Conservation (phyloP, 75 land plant genomes). For the Picea glauca region DNA sequence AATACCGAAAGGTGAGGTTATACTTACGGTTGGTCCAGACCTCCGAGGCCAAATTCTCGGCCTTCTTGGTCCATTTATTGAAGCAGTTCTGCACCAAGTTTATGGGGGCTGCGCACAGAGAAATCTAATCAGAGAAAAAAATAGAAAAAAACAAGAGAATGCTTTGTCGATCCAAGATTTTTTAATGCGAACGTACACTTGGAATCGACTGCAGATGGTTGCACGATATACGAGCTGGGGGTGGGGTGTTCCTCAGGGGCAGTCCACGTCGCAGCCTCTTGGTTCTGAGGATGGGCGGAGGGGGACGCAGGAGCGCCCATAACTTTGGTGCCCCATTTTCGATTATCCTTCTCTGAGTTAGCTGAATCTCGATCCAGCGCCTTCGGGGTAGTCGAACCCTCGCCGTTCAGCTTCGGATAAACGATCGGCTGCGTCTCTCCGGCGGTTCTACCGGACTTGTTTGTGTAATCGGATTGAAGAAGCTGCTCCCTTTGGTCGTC, state of each 20-base stretch:
- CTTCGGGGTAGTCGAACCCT: background rate
- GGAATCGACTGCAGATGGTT: too few relatives aligned
- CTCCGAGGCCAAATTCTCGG: slow-evolving; percentile 39
- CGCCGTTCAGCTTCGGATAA: background rate
- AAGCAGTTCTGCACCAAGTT: slow-evolving; percentile 33
- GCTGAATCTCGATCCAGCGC: too few relatives aligned
- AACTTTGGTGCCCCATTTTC: slow-evolving; percentile 38
- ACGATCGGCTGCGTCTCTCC: background rate
- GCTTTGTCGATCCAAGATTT: too few relatives aligned
- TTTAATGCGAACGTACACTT: too few relatives aligned
- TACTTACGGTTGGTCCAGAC: slow-evolving; percentile 3
- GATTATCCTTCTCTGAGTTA: background rate
- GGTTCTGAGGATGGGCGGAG: slow-evolving; percentile 48
- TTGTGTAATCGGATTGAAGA: too few relatives aligned
- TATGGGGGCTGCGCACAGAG: slow-evolving; percentile 10
- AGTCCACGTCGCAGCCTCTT: slow-evolving; percentile 36
- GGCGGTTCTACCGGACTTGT: background rate
- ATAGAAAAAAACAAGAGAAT: too few relatives aligned
- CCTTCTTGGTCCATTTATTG: slow-evolving; percentile 37
- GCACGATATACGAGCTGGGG: background rate
- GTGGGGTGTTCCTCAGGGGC: slow-evolving; percentile 9
- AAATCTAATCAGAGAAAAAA: too few relatives aligned
- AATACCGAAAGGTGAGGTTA: background rate
- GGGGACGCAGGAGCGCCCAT: slow-evolving; percentile 58
- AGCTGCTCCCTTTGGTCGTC: too few relatives aligned